Evolutionary conservation across 495 filamentous ascomycete species (phyloP).

Genomic region (Aspergillus diversus): DNA sequence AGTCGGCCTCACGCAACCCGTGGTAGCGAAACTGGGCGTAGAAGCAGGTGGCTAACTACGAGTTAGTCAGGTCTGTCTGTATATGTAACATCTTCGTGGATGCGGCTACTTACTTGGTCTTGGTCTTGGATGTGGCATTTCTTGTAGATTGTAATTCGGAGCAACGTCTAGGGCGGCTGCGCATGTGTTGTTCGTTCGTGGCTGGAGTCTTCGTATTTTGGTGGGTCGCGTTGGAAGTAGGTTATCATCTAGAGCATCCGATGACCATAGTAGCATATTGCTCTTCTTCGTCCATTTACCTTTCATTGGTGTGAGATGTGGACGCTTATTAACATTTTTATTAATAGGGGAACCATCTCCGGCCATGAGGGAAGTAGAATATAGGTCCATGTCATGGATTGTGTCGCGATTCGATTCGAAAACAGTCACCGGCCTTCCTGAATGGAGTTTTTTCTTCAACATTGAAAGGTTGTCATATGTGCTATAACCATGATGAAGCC

Average conservation of each 20-base stretch:
- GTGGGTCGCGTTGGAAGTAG: constrained; percentile 39
- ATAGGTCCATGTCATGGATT: constrained; percentile 84
- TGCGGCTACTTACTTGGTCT: constrained; percentile 59
- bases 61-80: background rate
- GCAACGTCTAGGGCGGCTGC: constrained; percentile 85
- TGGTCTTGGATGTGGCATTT: constrained; percentile 71
- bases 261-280: constrained; percentile 10
- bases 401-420: constrained; percentile 83
- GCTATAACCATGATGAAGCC: constrained; percentile 69
- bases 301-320: constrained; percentile 59
- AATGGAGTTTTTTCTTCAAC: constrained; percentile 95
- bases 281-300: constrained; percentile 37
- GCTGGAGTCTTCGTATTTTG: constrained; percentile 48
- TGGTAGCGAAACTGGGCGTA: constrained; percentile 70
- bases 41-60: constrained; percentile 73
- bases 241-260: constrained; percentile 22
- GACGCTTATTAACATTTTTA: too few relatives aligned
- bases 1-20: constrained; percentile 41
- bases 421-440: constrained; percentile 80
- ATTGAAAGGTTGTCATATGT: constrained; percentile 81
- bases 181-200: constrained; percentile 50
- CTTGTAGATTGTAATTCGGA: constrained; percentile 77
- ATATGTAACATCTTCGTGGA: background rate
- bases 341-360: too few relatives aligned
- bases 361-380: constrained; percentile 76